Conservation (phyloP, 179 eudicot species). For the Carnegiea gigantea region DNA sequence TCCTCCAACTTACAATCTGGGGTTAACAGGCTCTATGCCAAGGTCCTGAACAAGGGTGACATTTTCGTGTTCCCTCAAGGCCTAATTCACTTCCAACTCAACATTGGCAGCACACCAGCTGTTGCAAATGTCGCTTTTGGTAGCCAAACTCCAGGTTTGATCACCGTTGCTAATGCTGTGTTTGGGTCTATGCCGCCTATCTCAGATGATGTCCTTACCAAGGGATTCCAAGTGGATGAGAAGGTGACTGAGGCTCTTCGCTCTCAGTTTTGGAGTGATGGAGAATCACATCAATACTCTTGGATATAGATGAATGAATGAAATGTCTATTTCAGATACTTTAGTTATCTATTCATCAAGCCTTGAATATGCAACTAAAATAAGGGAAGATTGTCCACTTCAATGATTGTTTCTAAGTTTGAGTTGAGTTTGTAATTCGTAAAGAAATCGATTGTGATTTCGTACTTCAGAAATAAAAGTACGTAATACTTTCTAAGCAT, state of each 20-base stretch:
- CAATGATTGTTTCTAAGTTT: too few relatives aligned
- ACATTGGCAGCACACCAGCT: slow-evolving; percentile 26
- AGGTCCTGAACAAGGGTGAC: slow-evolving; percentile 26
- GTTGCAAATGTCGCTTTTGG: slow-evolving; percentile 28
- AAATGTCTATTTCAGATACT: too few relatives aligned
- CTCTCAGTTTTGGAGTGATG: slow-evolving; percentile 11
- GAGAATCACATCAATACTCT: too few relatives aligned
- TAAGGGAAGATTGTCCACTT: too few relatives aligned
- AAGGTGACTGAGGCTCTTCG: slow-evolving; percentile 16
- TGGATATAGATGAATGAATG: too few relatives aligned
- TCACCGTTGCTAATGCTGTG: slow-evolving; percentile 21
- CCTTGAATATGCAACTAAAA: too few relatives aligned
- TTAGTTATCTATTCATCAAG: too few relatives aligned
- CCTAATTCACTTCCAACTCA: slow-evolving; percentile 30
- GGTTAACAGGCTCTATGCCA: slow-evolving; percentile 13
- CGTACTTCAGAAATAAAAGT: too few relatives aligned
- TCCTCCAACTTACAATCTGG: slow-evolving; percentile 10
- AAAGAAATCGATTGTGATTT: too few relatives aligned
- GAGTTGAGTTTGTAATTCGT: too few relatives aligned
- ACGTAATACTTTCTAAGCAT: too few relatives aligned
- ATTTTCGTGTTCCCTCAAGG: slow-evolving; percentile 33
- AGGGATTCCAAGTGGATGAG: slow-evolving; percentile 29
- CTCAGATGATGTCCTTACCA: slow-evolving; percentile 24
- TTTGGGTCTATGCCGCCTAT: slow-evolving; percentile 31
- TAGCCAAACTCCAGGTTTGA: slow-evolving; percentile 30